phyloP scores from a whole-genome alignment of 2,329 filamentous ascomycete genomes.

The Epicoccum sorghinum region DNA sequence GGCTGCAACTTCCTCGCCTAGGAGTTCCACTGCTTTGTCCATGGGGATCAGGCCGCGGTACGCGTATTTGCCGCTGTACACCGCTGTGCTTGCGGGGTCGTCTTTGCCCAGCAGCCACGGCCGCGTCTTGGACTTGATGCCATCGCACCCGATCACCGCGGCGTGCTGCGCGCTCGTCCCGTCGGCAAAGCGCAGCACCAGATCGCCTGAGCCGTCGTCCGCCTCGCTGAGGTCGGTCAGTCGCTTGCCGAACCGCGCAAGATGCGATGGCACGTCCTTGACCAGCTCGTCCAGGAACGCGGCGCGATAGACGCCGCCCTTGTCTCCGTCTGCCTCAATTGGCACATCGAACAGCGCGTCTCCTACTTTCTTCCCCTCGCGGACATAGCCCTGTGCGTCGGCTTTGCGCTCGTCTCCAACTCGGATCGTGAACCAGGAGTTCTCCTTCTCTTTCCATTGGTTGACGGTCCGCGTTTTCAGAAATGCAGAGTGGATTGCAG shows the following conservation, averaged over 20 bases:
- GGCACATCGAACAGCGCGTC: slow-evolving; percentile 38
- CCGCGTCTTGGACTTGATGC: slow-evolving; percentile 65
- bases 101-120: slow-evolving; percentile 59
- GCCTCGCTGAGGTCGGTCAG: slow-evolving; percentile 37
- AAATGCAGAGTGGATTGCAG: slow-evolving; percentile 50
- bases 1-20: slow-evolving; percentile 58
- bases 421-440: slow-evolving; percentile 41
- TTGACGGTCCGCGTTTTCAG: slow-evolving; percentile 51
- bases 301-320: slow-evolving; percentile 55
- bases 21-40: slow-evolving; percentile 55
- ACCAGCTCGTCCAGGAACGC: slow-evolving; percentile 59
- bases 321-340: slow-evolving; percentile 29
- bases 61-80: slow-evolving; percentile 65
- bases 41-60: slow-evolving; percentile 70
- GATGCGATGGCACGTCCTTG: slow-evolving; percentile 53
- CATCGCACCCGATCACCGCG: slow-evolving; percentile 68
- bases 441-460: slow-evolving; percentile 27
- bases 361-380: slow-evolving; percentile 37
- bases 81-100: slow-evolving; percentile 51
- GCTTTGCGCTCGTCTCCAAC: slow-evolving; percentile 41
- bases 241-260: slow-evolving; percentile 54
- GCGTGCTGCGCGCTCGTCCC: slow-evolving; percentile 54
- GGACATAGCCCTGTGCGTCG: slow-evolving; percentile 38
- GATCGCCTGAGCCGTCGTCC: slow-evolving; percentile 39
- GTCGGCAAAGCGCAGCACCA: slow-evolving; percentile 54